Evolutionary conservation across 2,329 filamentous ascomycete genomes (phyloP), one percentile per base, ranked within the genome.

Genomic region (Ascochyta rabiei): DNA sequence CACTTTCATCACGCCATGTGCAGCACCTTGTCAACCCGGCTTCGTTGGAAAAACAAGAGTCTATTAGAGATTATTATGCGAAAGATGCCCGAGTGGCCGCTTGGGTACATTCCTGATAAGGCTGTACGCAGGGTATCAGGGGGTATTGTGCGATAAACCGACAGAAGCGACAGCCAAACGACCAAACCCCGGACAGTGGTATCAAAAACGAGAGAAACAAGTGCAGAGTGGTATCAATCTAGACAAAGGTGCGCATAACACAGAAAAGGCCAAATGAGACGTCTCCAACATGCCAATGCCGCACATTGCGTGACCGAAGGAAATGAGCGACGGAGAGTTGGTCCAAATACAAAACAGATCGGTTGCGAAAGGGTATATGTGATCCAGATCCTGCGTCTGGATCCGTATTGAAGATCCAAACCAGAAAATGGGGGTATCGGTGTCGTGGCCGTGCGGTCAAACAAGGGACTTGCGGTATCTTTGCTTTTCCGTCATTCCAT

Each of bases 401-500:
- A 68, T 68, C 66, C 60, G 45, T 55, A 31, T 42, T 18, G 34
- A 47, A 62, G 64, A 67, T 66, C 58, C 62, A 67, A 66, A 51
- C 56, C 49, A 58, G 57, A 57, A 62, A 61, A 59, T 64, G 64
- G 66, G 70, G 70, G 69, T 69, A 70, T 67, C 67, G 63, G 66
- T 63, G 64, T 64, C 57, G 61, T 61, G 66, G 65, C 65, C 69
- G 67, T 72, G 62, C 66, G 70, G 68, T 75, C 68, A 75, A 73
- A 75, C 67, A 70, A 75, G 68, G 60, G 71, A 72, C 62, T 57
- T 69, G 66, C 66, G 70, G 59, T 70, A 63, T 68, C 61, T 73
- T 71, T 72, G 72, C 72, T 75, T 75, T 76, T 75, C 74, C 73
- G 73, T 75, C 73, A 75, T 76, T 73, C 70, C 74, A 63, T 76